Conservation (phyloP, 768 basidiomycete species). For the Pholiota conissans region DNA sequence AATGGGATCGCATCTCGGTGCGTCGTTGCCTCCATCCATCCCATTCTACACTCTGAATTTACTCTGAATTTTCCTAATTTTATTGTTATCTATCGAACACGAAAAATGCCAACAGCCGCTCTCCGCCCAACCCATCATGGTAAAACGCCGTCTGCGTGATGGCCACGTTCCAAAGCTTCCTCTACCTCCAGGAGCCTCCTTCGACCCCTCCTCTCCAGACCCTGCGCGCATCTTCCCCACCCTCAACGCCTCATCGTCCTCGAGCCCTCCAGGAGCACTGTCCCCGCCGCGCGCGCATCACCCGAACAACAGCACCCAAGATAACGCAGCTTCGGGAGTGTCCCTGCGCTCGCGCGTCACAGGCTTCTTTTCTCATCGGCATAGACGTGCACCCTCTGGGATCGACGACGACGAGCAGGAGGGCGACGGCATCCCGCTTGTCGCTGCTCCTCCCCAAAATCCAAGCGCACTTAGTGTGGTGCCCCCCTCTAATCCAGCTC, state of each 20-base stretch:
- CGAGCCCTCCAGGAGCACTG: background rate
- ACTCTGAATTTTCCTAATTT: too few species aligned
- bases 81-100: conserved; percentile 14
- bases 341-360: background rate
- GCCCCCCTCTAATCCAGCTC: too few species aligned
- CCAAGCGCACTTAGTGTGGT: too few species aligned
- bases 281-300: background rate
- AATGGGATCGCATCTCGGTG: conserved; percentile 53
- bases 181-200: conserved; percentile 9
- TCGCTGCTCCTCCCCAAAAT: background rate
- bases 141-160: conserved; percentile 29
- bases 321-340: too few species aligned
- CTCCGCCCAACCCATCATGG: conserved; percentile 36
- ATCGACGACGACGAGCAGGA: background rate
- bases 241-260: background rate
- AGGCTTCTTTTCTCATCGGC: background rate
- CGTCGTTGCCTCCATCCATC: conserved; percentile 18
- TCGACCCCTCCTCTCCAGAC: conserved; percentile 4
- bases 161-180: conserved; percentile 14
- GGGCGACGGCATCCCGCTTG: background rate
- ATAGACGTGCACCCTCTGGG: background rate
- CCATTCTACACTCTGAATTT: too few species aligned
- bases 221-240: background rate
- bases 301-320: too few species aligned
- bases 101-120: conserved; percentile 30